Percentiles rank a stretch among this genome's conserved stretches.
Evolutionary conservation across 1,284 basidiomycete species (phyloP).

Genomic region (Sporisorium exsertum): DNA sequence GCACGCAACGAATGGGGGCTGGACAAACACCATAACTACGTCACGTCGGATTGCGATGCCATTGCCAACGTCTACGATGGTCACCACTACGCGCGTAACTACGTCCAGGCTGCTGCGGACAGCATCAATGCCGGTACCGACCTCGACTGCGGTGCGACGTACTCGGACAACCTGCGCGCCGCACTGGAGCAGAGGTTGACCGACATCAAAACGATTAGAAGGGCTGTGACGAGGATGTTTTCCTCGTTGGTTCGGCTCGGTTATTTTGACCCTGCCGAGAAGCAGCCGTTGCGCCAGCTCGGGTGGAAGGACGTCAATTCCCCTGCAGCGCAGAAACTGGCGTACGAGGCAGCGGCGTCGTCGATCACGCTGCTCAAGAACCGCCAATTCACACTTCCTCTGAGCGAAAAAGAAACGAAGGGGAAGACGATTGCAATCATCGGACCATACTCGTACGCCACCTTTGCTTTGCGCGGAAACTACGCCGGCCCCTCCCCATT

Average conservation of each 20-base stretch:
- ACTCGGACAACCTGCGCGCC: constrained; percentile 11
- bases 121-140: constrained; percentile 30
- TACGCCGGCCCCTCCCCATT: constrained; percentile 23
- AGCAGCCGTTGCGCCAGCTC: constrained; percentile 24
- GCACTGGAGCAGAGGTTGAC: constrained; percentile 23
- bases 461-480: constrained; percentile 18
- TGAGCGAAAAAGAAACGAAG: background rate
- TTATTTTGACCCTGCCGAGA: constrained; percentile 13
- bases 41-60: constrained; percentile 33
- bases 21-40: constrained; percentile 28
- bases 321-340: constrained; percentile 12
- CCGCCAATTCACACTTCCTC: background rate
- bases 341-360: constrained; percentile 12
- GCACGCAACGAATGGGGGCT: constrained; percentile 21
- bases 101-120: constrained; percentile 24
- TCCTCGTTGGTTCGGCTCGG: constrained; percentile 22
- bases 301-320: constrained; percentile 25
- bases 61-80: constrained; percentile 35
- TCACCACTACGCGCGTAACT: constrained; percentile 22
- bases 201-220: constrained; percentile 9
- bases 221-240: constrained; percentile 22
- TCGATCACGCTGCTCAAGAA: constrained; percentile 27
- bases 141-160: constrained; percentile 37
- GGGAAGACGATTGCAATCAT: constrained; percentile 20
- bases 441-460: constrained; percentile 25